Base-by-base conservation (phyloP, 768 basidiomycete species). In the Suillus subalutaceus region DNA sequence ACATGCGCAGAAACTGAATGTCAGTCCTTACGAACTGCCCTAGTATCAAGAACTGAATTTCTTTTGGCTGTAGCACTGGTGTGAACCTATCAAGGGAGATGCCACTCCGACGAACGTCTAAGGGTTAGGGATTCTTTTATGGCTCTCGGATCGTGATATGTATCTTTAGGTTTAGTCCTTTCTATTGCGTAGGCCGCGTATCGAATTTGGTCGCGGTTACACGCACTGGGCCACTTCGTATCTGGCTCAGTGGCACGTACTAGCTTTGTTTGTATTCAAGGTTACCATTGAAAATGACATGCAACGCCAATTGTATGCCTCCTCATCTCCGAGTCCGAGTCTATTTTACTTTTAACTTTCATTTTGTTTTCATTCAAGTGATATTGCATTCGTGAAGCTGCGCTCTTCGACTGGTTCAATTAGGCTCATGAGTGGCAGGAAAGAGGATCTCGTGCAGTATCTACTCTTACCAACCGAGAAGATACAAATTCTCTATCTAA, bases 401-500 rank as follows among this genome's bases (percentile, higher is more conserved):
- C 20, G 48, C 23, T 23, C n/a, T 50, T 50, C 32, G 32, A 32
- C 32, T 32, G 3, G 32, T 32, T 32, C 32, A 32, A 32, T 32
- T 5, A 32, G 32, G 32, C 13, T 13, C 50, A 52, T 23, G 13
- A 4, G 50, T 26, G 7, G 7, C 30, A 30, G 52, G 6, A 52
- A 52, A 55, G 30, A 30, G 10, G 4, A 30, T 52, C 8, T 9
- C 30, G 9, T 5, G 16, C 26, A 18, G 15, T 9, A 30, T 53
- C 7, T 18, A 30, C 8, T 9, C 30, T 16, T 5, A 18, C 16
- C 30, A 53, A 32, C 1, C 5, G 4, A 32, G 55, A 37, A 37
- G 3, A 56, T 32, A 10, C 9, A 0, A 55, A 18, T 20, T 32
- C 18, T 20, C 79, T 78, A 4, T 46, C 20, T 46, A 4, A n/a